Conservation (phyloP, 2,329 filamentous ascomycete species). For the Monilinia vaccinii-corymbosi region DNA sequence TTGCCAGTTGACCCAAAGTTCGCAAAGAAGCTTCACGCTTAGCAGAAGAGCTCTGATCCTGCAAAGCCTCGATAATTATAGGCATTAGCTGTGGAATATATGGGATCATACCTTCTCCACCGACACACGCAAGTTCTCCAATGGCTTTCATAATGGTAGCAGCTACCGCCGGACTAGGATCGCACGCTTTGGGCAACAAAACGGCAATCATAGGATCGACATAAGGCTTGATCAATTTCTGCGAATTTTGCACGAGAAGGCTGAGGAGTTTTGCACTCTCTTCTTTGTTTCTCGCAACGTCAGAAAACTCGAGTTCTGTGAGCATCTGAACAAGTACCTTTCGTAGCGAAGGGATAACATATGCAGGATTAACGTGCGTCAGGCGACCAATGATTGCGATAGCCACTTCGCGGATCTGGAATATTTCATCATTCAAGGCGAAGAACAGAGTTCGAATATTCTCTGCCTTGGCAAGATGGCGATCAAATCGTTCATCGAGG, state of each 20-base stretch:
- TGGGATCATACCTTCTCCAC: conserved; percentile 84
- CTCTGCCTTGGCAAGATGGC: conserved; percentile 92
- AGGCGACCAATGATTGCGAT: conserved; percentile 94
- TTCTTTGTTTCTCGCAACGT: conserved; percentile 88
- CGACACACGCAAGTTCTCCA: conserved; percentile 87
- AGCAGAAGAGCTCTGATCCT: conserved; percentile 82
- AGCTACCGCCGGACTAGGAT: conserved; percentile 77
- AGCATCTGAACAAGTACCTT: conserved; percentile 94
- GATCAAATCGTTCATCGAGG: conserved; percentile 87
- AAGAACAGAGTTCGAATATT: conserved; percentile 95
- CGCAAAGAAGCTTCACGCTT: conserved; percentile 89
- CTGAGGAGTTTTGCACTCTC: conserved; percentile 92
- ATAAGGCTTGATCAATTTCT: conserved; percentile 88
- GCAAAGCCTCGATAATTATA: conserved; percentile 84
- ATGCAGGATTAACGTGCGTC: conserved; percentile 85
- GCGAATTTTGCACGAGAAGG: conserved; percentile 85
- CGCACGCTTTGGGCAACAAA: conserved; percentile 83
- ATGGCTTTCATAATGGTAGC: conserved; percentile 93
- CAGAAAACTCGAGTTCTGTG: conserved; percentile 93
- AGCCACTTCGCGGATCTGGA: conserved; percentile 84
- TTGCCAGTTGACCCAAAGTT: conserved; percentile 84
- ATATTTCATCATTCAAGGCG: conserved; percentile 90
- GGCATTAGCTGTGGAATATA: conserved; percentile 93
- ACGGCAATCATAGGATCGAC: conserved; percentile 95
- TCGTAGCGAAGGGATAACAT: conserved; percentile 89